These are phyloP conservation scores for Salix udensis DNA, from an alignment of 345 rosid genomes.

Conservation along the genomic window DNA sequence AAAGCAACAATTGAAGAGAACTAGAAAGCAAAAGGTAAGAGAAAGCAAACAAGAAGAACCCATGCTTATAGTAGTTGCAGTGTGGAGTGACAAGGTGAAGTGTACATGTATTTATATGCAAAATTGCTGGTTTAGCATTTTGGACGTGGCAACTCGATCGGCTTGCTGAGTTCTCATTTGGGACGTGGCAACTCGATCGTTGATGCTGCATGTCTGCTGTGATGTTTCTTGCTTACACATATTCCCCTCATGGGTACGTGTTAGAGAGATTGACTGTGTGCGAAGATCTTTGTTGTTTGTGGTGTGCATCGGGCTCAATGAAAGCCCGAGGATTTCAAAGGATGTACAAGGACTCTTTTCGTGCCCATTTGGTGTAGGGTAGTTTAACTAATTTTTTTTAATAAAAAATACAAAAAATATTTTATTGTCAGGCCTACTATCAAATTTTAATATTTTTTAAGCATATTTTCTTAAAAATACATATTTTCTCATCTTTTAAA, in stretches of 20 bases:
- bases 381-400: no score
- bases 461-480: no score
- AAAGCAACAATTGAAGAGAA: conserved; percentile 1
- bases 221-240: not conserved
- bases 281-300: not conserved
- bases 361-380: no score
- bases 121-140: not conserved
- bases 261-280: not conserved
- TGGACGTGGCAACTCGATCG: not conserved
- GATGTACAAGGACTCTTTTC: no score
- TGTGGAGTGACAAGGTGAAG: not conserved
- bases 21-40: not conserved
- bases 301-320: no score
- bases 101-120: not conserved
- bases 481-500: no score
- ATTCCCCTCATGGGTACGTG: not conserved
- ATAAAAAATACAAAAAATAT: no score
- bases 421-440: no score
- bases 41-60: not conserved
- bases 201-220: not conserved
- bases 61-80: not conserved
- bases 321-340: no score
- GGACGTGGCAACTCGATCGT: not conserved
- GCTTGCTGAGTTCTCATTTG: not conserved
- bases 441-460: no score